A percentile compares a stretch with the other conserved stretches of the same genome.
phyloP scores from a whole-genome alignment of 2,329 filamentous ascomycete genomes.

The Monosporascus sp. region DNA sequence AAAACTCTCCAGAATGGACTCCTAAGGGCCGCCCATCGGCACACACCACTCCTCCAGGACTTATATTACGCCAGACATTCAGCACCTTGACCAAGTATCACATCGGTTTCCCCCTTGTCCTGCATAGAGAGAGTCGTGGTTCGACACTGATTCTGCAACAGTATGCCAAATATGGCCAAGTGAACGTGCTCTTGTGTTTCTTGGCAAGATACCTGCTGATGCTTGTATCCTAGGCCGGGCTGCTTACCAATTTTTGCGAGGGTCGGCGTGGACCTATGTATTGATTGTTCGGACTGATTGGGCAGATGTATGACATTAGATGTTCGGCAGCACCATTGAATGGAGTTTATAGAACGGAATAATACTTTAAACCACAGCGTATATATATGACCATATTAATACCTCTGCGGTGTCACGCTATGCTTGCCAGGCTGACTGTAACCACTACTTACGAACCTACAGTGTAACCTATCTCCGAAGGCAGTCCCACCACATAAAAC shows the following conservation, averaged over 20 bases:
- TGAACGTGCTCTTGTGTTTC: conserved; percentile 4
- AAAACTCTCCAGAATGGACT: neutral
- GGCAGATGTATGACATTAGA: no score
- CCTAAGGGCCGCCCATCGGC: neutral
- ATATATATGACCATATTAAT: no score
- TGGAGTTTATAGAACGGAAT: no score
- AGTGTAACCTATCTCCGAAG: no score
- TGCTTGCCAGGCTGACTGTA: no score
- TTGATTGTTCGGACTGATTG: no score
- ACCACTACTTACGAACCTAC: no score
- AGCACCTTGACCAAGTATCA: conserved; percentile 13
- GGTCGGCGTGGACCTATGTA: neutral
- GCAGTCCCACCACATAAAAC: no score
- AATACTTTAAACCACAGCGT: no score
- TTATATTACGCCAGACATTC: conserved; percentile 6
- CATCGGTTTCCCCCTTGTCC: conserved; percentile 14
- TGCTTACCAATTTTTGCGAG: neutral
- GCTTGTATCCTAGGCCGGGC: conserved; percentile 1
- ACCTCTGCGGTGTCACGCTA: no score
- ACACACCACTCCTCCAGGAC: neutral
- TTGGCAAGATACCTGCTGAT: conserved; percentile 8
- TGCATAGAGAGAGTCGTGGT: conserved; percentile 16
- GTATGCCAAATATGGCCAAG: conserved; percentile 12
- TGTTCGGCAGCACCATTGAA: no score
- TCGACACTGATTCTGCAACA: conserved; percentile 26